Base-by-base conservation (phyloP, 164 flowering plant species). In the Tinospora cordifolia region DNA sequence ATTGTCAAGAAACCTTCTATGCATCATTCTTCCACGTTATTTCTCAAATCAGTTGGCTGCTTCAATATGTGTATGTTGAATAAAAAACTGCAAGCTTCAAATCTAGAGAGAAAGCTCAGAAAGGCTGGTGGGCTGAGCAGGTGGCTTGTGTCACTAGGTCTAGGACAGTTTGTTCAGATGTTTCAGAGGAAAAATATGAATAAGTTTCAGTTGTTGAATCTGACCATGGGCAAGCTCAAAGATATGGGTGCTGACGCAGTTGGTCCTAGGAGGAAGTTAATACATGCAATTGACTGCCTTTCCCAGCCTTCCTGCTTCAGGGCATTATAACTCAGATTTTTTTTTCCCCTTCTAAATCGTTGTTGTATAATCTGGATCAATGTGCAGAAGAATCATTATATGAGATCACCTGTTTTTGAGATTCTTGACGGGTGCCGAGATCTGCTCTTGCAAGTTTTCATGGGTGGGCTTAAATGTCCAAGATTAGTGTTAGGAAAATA, bases 211-310 rank as follows among this genome's bases (percentile, higher is more conserved):
- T 66, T 94, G 79, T 82, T 83, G 72, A 85, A 81, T 70, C 77
- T 94, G 63, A 89, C 88, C 36, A 94, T 94, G 99, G 75, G 81
- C 73, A 88, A 85, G 76, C 97, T 92, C 63, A 90, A 90, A 81
- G 92, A 90, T 49, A 92, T 92, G 97, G 97, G 97, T 58, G 87
- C 82, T 38, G 70, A 68, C 72, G 91, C 97, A 12, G 97, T 94
- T 34, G 99, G 97, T 6, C 97, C 99, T 0, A 76, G 99, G 80
- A 84, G 99, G 75, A 94, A 94, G 80, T 79, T 92, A 74, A 87
- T 92, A 67, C 97, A 94, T 80, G 95, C 97, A 19, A 86, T 94
- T 38, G 90, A 91, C 47, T 84, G 92, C 77, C 79, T 89, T 26
- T 87, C 86, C 67, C 86, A 84, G 72, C 88, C 88, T 1, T 81